Base-by-base conservation (phyloP, 768 basidiomycete genomes). In the Mycena alexandri region DNA sequence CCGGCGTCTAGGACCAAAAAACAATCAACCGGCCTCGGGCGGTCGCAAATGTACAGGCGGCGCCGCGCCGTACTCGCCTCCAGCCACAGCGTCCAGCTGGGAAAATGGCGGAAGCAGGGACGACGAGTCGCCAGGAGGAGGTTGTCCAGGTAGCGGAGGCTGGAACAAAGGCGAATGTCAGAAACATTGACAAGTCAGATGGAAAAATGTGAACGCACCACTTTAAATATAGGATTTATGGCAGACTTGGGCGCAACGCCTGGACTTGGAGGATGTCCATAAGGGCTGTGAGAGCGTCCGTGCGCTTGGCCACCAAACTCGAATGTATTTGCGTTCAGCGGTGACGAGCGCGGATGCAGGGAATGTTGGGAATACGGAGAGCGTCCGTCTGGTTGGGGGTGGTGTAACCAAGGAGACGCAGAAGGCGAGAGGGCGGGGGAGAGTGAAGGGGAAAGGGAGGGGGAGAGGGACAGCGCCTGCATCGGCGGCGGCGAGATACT, bases 151-250 rank as follows among this genome's bases (percentile, higher is more conserved):
- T 71, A 87, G 78, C 76, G 88, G 87, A 65, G 88, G 85, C 89
- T 91, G 24, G 51, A 50, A 65, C 13, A 57, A n/a, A n/a, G n/a
- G n/a, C n/a, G n/a, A n/a, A 41, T 10, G 55, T 55, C 25, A 56
- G 34, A 29, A 48, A 73, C 68, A 12, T 9, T 63, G 74, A 72
- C 75, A 68, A 73, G 75, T 42, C 71, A 69, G 68, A 76, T 67
- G 76, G 81, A 75, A 81, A 78, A 76, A 61, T 21, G 12, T 1
- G 3, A 33, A 88, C 93, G 84, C 81, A 94, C 93, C 83, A 95
- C 93, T 87, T 93, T 91, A 84, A 95, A 95, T 76, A 94, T 94
- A 33, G 93, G 92, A 78, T 95, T 93, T 75, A 94, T 92, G 38
- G 84, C 86, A 51, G 89, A 87, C 75, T 89, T 90, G 42, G 92